phyloP scores from a whole-genome alignment of 805 yeast species.

The Wickerhamiella vanderwaltii region DNA sequence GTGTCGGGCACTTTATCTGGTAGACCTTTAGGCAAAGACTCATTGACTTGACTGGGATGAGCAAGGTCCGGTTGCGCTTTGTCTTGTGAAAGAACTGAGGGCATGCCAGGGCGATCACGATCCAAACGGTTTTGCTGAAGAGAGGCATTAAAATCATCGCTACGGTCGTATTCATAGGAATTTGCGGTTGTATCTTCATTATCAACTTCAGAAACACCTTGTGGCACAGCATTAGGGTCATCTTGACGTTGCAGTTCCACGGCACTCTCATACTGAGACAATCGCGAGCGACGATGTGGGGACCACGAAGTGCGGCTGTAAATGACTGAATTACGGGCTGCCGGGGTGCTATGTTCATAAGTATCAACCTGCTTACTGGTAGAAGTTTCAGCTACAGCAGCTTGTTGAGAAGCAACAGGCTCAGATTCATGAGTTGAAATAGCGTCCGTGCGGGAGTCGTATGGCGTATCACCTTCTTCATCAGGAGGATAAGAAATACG shows the following conservation, averaged over 20 bases:
- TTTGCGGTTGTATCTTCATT: not conserved
- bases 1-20: not conserved
- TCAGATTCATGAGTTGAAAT: not conserved
- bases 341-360: slow-evolving; percentile 18
- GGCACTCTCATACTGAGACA: slow-evolving; percentile 6
- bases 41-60: not conserved
- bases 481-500: slow-evolving; percentile 34
- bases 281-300: slow-evolving; percentile 8
- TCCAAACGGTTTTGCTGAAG: slow-evolving; percentile 3
- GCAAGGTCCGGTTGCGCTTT: not conserved
- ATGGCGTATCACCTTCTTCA: slow-evolving; percentile 5
- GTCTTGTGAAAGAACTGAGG: not conserved
- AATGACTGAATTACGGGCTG: slow-evolving; percentile 23
- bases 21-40: slow-evolving; percentile 1
- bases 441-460: not conserved
- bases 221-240: slow-evolving; percentile 1
- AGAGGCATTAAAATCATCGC: slow-evolving; percentile 2
- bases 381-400: slow-evolving; percentile 2
- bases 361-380: slow-evolving; percentile 15
- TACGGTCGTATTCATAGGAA: slow-evolving; percentile 1
- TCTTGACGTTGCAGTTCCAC: not conserved
- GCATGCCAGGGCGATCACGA: slow-evolving; percentile 2
- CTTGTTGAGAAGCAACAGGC: not conserved
- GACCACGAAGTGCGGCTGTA: slow-evolving; percentile 18
- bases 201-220: slow-evolving; percentile 1